Conservation (phyloP, 2,329 filamentous ascomycete genomes). For the Neonectria ditissima region DNA sequence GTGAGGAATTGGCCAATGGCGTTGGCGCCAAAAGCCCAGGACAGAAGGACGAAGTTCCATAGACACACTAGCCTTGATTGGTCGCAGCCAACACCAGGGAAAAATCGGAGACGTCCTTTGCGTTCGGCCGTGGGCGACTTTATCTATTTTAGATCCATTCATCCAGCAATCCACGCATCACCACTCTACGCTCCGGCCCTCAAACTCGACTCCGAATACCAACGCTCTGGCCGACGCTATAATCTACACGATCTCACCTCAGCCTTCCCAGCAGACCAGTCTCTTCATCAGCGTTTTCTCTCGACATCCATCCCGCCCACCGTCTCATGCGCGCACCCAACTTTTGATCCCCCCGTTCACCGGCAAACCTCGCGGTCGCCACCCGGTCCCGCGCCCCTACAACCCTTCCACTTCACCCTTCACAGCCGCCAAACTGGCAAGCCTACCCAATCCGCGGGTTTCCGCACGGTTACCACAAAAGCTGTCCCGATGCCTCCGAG, state of each 20-base stretch:
- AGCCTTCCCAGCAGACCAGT: background rate
- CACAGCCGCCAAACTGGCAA: slow-evolving; percentile 50
- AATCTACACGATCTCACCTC: background rate
- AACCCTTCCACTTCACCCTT: background rate
- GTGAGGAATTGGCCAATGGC: slow-evolving; percentile 38
- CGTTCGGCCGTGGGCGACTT: background rate
- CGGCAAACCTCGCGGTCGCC: slow-evolving; percentile 25
- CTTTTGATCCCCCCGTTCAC: slow-evolving; percentile 24
- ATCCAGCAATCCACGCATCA: slow-evolving; percentile 28
- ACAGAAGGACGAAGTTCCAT: slow-evolving; percentile 21
- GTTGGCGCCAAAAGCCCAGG: slow-evolving; percentile 12
- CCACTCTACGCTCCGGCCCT: slow-evolving; percentile 8
- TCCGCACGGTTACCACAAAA: slow-evolving; percentile 56
- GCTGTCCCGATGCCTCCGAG: slow-evolving; percentile 53
- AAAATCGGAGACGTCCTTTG: slow-evolving; percentile 34
- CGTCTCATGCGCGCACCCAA: slow-evolving; percentile 22
- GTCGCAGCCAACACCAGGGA: slow-evolving; percentile 29
- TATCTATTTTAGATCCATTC: slow-evolving; percentile 23
- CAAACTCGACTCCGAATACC: slow-evolving; percentile 4
- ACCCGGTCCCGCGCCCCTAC: slow-evolving; percentile 18
- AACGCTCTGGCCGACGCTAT: background rate
- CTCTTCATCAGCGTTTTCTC: background rate
- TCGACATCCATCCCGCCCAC: background rate
- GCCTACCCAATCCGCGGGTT: slow-evolving; percentile 56
- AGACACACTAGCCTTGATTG: slow-evolving; percentile 35